Evolutionary conservation across 306 rosid species (phyloP).

Genomic region (Begonia fuchsioides): DNA sequence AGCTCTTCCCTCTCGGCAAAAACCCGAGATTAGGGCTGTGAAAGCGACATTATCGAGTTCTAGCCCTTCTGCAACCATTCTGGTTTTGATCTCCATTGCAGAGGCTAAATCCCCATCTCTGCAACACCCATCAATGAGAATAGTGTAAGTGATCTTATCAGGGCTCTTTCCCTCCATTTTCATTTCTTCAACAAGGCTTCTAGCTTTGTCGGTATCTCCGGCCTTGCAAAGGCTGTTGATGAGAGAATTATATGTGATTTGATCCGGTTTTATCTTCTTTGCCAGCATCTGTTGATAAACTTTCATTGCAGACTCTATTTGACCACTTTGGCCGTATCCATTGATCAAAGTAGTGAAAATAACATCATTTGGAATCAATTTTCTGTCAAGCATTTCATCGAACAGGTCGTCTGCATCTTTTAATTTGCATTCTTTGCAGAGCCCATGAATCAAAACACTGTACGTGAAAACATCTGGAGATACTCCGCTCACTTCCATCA

Average conservation of each 20-base stretch:
- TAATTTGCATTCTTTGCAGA: constrained; percentile 45
- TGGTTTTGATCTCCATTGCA: constrained; percentile 37
- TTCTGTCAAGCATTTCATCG: constrained; percentile 51
- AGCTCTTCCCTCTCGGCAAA: constrained; percentile 57
- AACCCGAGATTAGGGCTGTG: constrained; percentile 60
- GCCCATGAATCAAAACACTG: constrained; percentile 50
- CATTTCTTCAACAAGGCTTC: constrained; percentile 50
- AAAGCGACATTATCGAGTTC: constrained; percentile 63
- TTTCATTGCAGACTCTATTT: constrained; percentile 40
- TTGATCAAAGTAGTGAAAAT: constrained; percentile 59
- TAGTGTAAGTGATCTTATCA: constrained; percentile 70
- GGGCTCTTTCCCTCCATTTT: constrained; percentile 41
- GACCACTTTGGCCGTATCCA: constrained; percentile 59
- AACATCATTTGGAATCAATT: constrained; percentile 55
- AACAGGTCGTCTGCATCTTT: constrained; percentile 53
- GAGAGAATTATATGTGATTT: constrained; percentile 53
- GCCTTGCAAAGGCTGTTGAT: constrained; percentile 72
- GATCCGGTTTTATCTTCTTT: constrained; percentile 50
- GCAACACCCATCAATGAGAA: constrained; percentile 72
- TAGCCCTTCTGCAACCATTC: constrained; percentile 42
- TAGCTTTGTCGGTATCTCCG: constrained; percentile 51
- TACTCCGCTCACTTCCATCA: constrained; percentile 45
- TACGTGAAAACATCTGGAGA: constrained; percentile 69
- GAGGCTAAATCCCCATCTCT: constrained; percentile 65
- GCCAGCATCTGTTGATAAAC: constrained; percentile 47